Evolutionary conservation across 257 asterid genomes (phyloP).

Genomic region (Solanum corneliomulleri): DNA sequence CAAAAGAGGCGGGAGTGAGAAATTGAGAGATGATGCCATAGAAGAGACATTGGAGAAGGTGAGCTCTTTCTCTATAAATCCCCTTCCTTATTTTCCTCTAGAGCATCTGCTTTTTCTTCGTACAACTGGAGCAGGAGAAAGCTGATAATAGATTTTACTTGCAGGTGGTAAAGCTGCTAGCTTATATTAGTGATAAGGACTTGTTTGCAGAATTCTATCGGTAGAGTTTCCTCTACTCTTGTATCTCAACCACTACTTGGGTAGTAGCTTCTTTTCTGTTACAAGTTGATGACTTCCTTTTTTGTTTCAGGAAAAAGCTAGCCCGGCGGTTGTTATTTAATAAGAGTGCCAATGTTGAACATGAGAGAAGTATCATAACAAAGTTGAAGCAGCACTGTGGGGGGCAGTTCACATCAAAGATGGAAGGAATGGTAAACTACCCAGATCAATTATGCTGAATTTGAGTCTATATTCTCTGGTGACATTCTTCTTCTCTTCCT

Average conservation of each 20-base stretch:
- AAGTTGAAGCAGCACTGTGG: conserved; percentile 99
- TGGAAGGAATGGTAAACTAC: conserved; percentile 96
- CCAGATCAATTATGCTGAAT: neutral
- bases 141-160: conserved; percentile 2
- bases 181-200: conserved; percentile 94
- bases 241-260: neutral
- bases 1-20: conserved; percentile 95
- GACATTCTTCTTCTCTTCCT: conserved; percentile 1
- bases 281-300: neutral
- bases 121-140: neutral
- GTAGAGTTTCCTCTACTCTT: conserved; percentile 18
- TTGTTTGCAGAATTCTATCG: conserved; percentile 94
- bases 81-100: neutral
- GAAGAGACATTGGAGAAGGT: conserved; percentile 98
- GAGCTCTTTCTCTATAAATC: neutral
- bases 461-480: neutral
- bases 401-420: conserved; percentile 94
- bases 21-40: conserved; percentile 92
- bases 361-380: conserved; percentile 88
- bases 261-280: neutral
- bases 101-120: neutral
- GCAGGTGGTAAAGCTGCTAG: conserved; percentile 93
- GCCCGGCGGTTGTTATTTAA: conserved; percentile 86
- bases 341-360: conserved; percentile 98
- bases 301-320: conserved; percentile 72